Conservation (phyloP, 768 basidiomycete species). For the Phylloporus rhodoxanthus region DNA sequence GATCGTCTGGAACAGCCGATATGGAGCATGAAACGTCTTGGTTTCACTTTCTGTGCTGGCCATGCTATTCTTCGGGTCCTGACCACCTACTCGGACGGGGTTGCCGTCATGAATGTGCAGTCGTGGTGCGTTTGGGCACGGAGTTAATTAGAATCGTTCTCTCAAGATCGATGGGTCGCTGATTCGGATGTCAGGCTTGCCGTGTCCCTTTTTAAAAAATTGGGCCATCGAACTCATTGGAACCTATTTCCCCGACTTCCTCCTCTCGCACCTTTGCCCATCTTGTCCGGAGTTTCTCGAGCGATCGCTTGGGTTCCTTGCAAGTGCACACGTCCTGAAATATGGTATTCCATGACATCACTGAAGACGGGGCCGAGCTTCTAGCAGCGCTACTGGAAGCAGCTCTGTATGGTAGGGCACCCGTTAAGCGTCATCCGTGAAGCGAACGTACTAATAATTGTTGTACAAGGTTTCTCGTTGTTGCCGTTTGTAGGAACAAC, state of each 20-base stretch:
- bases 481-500: constrained; percentile 13
- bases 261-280: not conserved
- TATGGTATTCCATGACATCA: not conserved
- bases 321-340: not conserved
- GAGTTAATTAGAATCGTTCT: not conserved
- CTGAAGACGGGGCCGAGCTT: constrained; percentile 2
- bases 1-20: not conserved
- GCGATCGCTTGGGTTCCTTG: not conserved
- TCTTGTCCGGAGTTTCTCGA: not conserved
- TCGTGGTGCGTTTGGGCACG: not conserved
- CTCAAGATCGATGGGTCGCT: not conserved
- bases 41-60: not conserved
- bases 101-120: not conserved
- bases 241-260: not conserved
- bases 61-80: not conserved
- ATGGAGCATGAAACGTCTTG: not conserved
- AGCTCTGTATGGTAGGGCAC: constrained; percentile 1
- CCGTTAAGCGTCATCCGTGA: too few species aligned
- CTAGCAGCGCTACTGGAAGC: constrained; percentile 1
- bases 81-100: not conserved
- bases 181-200: not conserved
- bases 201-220: not conserved
- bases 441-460: not conserved
- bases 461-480: not conserved
- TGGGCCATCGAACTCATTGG: not conserved